Evolutionary conservation across 768 basidiomycete species (phyloP), one percentile per base, ranked within the genome.

Genomic region (Pleurotus eryngii): DNA sequence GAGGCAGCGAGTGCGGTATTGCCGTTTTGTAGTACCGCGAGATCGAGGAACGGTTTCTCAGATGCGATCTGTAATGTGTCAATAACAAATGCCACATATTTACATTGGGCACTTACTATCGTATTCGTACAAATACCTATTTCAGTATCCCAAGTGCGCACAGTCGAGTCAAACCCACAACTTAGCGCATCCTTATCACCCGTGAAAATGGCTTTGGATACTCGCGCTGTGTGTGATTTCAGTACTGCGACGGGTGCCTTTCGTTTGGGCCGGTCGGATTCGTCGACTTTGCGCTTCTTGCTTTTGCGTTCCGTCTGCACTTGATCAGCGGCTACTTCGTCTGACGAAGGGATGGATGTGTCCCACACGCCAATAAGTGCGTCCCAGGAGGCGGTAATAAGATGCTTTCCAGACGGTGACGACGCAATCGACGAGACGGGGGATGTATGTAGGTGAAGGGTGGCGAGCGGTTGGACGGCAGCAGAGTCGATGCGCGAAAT

Each of bases 301-400:
- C 89, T 91, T 55, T 74, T 76, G 18, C 79, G 74, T n/a, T 77
- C 75, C 14, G 70, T 73, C 14, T 65, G 69, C 3, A 62, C 38
- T 15, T 66, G 59, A 51, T 74, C 71, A n/a, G 76, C 74, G 4
- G 76, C 69, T 0, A 90, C 78, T 61, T 95, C 88, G 64, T 95
- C 89, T 2, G 72, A 63, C 0, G 70, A 63, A 0, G 92, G 87
- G 35, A 89, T 75, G 1, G 67, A 64, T 3, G 85, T 85, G 59
- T 87, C 84, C 88, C 87, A 98, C 4, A 95, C 63, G 2, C 93
- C 92, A 56, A 98, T 79, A 14, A 94, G 76, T 7, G 82, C 79
- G 64, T 99, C 95, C 93, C 94, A 95, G 0, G 90, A 90, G 0
- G 89, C 81, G 0, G 93, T 94, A 35, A 98, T 75, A 15, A 98